phyloP scores from a whole-genome alignment of 768 basidiomycete genomes.

The Rossbeevera mucosa region DNA sequence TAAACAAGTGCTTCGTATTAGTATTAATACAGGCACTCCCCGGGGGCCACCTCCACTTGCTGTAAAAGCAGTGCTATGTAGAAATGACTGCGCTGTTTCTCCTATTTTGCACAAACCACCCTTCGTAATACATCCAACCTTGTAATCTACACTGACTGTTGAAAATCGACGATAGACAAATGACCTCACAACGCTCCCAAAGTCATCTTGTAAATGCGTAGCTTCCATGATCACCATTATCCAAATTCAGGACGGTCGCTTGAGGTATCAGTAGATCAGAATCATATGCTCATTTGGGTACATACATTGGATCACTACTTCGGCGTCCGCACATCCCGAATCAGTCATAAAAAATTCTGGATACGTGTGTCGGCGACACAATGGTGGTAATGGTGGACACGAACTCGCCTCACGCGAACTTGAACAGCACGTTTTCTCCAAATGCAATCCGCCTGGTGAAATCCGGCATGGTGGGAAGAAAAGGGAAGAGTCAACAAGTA shows the following conservation, averaged over 20 bases:
- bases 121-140: too few species aligned
- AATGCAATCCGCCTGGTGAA: not conserved
- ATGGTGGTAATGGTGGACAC: not conserved
- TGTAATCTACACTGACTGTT: too few species aligned
- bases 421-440: not conserved
- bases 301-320: not conserved
- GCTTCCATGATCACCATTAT: not conserved
- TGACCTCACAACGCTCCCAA: too few species aligned
- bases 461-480: not conserved
- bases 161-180: too few species aligned
- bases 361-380: not conserved
- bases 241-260: not conserved
- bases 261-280: not conserved
- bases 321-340: not conserved
- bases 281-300: not conserved
- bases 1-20: not conserved
- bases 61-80: not conserved
- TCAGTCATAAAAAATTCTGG: not conserved
- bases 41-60: not conserved
- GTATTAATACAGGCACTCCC: not conserved
- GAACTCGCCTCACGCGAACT: not conserved
- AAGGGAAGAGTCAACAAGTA: not conserved
- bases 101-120: too few species aligned
- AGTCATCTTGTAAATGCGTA: not conserved
- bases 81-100: not conserved